A percentile compares a stretch with the other conserved stretches of the same genome.
These are phyloP conservation scores for Candida oleophila DNA, from an alignment of 805 yeast species.

Conservation along the genomic window DNA sequence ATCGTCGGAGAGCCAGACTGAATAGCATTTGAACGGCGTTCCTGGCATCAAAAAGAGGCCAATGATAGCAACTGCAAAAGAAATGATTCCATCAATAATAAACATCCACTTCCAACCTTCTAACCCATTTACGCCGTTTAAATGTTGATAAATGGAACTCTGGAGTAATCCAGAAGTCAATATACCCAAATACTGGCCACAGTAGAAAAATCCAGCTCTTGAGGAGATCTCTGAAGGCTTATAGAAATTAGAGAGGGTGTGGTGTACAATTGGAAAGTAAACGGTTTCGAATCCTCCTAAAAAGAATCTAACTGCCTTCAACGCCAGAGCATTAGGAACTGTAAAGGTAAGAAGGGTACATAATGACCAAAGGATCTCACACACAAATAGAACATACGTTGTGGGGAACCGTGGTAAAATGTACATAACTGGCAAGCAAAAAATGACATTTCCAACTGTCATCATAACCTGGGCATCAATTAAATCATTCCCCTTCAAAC, in stretches of 20 bases:
- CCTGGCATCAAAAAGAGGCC: constrained; percentile 23
- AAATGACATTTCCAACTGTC: constrained; percentile 23
- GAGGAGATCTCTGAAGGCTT: constrained; percentile 23
- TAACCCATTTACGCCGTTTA: constrained; percentile 42
- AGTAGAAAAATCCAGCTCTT: constrained; percentile 24
- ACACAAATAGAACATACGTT: constrained; percentile 12
- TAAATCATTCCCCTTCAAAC: constrained; percentile 28
- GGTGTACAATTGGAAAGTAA: constrained; percentile 26
- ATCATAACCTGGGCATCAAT: constrained; percentile 25
- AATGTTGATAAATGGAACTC: constrained; percentile 46
- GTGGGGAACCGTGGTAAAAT: constrained; percentile 18
- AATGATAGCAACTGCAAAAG: constrained; percentile 18
- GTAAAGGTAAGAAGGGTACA: constrained; percentile 21
- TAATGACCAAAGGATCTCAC: constrained; percentile 19
- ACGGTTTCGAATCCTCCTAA: constrained; percentile 26
- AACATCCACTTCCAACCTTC: constrained; percentile 27
- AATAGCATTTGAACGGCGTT: constrained; percentile 38
- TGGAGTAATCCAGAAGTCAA: constrained; percentile 28
- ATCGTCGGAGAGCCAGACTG: constrained; percentile 52
- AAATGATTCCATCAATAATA: constrained; percentile 22
- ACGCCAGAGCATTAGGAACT: constrained; percentile 16
- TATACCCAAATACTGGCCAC: constrained; percentile 29
- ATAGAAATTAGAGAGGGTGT: constrained; percentile 23
- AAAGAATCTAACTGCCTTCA: constrained; percentile 25
- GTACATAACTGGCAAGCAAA: constrained; percentile 25